Percentiles rank a stretch among this genome's conserved stretches.
phyloP scores from a whole-genome alignment of 441 rosid genomes.

The Pelargonium australe region DNA sequence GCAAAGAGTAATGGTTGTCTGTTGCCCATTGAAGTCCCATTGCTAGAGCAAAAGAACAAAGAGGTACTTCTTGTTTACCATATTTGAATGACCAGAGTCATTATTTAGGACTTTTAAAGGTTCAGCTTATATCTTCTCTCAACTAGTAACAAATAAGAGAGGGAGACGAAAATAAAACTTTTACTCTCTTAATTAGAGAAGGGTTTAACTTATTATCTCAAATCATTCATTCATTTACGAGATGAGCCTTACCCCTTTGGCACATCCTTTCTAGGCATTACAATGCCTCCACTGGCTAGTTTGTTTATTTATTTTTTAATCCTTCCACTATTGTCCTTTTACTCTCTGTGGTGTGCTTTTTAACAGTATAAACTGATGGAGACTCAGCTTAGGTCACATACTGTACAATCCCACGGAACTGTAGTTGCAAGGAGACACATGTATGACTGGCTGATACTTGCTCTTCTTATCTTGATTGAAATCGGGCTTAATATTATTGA shows the following conservation, averaged over 20 bases:
- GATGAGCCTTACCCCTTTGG: neutral
- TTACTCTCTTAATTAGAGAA: too few relatives aligned
- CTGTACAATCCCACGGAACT: constrained; percentile 62
- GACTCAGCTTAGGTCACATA: constrained; percentile 50
- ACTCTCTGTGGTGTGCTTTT: constrained; percentile 1
- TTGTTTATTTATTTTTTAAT: neutral
- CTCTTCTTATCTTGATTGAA: constrained; percentile 48
- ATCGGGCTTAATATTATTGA: constrained; percentile 38
- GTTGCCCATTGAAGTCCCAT: neutral
- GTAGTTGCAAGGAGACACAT: constrained; percentile 50
- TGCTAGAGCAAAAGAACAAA: constrained; percentile 1
- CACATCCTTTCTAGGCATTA: neutral
- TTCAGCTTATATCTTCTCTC: too few relatives aligned
- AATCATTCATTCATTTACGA: too few relatives aligned
- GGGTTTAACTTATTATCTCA: too few relatives aligned
- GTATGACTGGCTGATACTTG: constrained; percentile 77
- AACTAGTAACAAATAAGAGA: too few relatives aligned
- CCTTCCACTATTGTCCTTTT: neutral
- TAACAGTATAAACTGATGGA: constrained; percentile 44
- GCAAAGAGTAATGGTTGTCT: neutral
- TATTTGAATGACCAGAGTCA: too few relatives aligned
- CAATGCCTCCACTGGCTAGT: neutral
- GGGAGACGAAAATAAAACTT: too few relatives aligned
- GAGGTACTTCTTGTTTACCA: neutral
- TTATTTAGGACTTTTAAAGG: too few relatives aligned